Conservation (phyloP, 768 basidiomycete genomes). For the Boletus tomentosulus region DNA sequence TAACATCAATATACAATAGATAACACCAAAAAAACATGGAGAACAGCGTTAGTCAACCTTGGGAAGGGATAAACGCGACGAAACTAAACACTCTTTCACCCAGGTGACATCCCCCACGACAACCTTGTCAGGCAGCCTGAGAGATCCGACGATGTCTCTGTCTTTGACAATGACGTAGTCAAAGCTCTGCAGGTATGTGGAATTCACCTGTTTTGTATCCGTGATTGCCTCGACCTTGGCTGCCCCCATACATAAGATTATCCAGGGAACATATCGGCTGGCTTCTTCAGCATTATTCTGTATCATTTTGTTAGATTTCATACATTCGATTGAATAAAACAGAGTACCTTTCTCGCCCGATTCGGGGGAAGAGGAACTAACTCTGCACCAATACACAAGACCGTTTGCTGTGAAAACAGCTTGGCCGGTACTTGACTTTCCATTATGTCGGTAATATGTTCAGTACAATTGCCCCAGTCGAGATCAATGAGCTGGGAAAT, state of each 20-base stretch:
- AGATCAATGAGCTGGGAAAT: slow-evolving; percentile 46
- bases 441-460: slow-evolving; percentile 59
- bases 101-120: slow-evolving; percentile 55
- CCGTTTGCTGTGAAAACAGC: slow-evolving; percentile 47
- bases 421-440: slow-evolving; percentile 53
- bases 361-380: slow-evolving; percentile 43
- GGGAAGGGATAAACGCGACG: slow-evolving; percentile 47
- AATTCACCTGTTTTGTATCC: slow-evolving; percentile 35
- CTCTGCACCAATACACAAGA: slow-evolving; percentile 59
- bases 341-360: slow-evolving; percentile 22
- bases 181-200: slow-evolving; percentile 34
- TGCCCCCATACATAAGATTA: slow-evolving; percentile 79
- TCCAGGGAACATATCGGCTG: slow-evolving; percentile 51
- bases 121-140: slow-evolving; percentile 24
- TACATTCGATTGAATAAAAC: not conserved
- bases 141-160: slow-evolving; percentile 19
- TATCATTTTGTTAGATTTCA: not conserved
- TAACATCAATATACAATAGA: not conserved
- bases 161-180: slow-evolving; percentile 66
- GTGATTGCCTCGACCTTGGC: slow-evolving; percentile 60
- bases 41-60: slow-evolving; percentile 6
- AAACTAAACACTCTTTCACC: slow-evolving; percentile 76
- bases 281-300: slow-evolving; percentile 32
- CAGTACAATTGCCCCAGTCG: slow-evolving; percentile 45
- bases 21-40: not conserved